These are phyloP conservation scores for Blepharisma undulans DNA, from an alignment of 169 alveolate genomes.

Conservation along the genomic window DNA sequence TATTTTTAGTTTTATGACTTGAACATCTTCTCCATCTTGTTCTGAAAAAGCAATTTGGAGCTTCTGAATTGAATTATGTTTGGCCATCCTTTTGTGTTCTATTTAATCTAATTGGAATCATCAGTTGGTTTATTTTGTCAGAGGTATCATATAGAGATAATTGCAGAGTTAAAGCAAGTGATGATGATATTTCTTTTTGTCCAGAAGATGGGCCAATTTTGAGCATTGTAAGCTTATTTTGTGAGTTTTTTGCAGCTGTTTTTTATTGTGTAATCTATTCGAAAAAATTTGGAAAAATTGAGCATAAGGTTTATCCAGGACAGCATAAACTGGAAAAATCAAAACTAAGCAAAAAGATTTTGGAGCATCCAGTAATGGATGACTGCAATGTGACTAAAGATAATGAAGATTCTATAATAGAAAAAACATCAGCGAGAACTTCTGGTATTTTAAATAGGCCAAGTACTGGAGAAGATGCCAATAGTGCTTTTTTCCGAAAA, in stretches of 20 bases:
- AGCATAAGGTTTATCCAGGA: background rate
- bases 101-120: background rate
- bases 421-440: background rate
- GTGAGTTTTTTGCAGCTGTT: background rate
- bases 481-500: background rate
- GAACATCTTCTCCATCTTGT: background rate
- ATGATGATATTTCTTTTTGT: background rate
- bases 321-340: background rate
- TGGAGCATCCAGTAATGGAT: background rate
- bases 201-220: background rate
- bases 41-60: background rate
- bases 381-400: background rate
- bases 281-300: background rate
- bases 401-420: background rate
- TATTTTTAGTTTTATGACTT: background rate
- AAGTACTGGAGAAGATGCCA: background rate
- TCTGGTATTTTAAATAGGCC: background rate
- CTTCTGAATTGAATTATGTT: background rate
- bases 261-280: background rate
- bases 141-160: background rate
- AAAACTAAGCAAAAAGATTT: background rate
- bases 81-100: background rate
- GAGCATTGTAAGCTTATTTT: background rate
- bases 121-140: background rate
- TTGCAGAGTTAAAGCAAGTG: background rate